Base-by-base conservation (phyloP, 805 yeast genomes). In the Ogataea pini region DNA sequence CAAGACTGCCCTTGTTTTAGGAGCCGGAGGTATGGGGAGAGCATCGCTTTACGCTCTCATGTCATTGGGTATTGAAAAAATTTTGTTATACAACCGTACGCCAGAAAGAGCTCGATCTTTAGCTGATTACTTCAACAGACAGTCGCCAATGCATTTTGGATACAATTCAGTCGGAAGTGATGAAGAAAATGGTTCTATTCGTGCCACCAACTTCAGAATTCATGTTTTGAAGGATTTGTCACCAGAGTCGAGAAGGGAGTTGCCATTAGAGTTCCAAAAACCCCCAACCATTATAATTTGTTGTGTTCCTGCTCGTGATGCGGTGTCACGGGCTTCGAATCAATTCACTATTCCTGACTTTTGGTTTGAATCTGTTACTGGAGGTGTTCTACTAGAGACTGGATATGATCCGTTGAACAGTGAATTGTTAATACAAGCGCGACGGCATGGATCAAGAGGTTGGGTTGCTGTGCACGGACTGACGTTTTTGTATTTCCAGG, bases 391-490 rank as follows among this genome's bases (percentile, higher is more conserved):
- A 22, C 25, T 42, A 12, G 46, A 42, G 25, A 42, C 46, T 4
- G 46, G 46, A 4, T 42, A 42, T 19, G 46, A 42, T 17, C 46
- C 46, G 28, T 16, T 42, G 32, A 42, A 42, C 20, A 42, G 46
- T n/a, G 46, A 42, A 13, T 10, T 42, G 14, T 28, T 42, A 16
- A 9, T 42, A 12, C 46, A 42, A 18, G 38, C 46, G 3, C 31
- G 46, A 10, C 20, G 46, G 13, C 33, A 42, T 32, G 38, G 38
- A 18, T 42, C 39, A 32, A 29, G 46, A 34, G 46, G 46, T 25
- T 42, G 46, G 46, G 46, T 42, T 16, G 46, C 46, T 16, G 46
- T 42, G 4, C 46, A 42, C 20, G 46, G 46, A 12, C 39, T 42
- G 19, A 33, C 27, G 25, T 42, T 42, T 17, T 16, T 42, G 18